Base-by-base conservation (phyloP, 225 moss, liverwort and hornwort species). In the Polytrichum formosum region DNA sequence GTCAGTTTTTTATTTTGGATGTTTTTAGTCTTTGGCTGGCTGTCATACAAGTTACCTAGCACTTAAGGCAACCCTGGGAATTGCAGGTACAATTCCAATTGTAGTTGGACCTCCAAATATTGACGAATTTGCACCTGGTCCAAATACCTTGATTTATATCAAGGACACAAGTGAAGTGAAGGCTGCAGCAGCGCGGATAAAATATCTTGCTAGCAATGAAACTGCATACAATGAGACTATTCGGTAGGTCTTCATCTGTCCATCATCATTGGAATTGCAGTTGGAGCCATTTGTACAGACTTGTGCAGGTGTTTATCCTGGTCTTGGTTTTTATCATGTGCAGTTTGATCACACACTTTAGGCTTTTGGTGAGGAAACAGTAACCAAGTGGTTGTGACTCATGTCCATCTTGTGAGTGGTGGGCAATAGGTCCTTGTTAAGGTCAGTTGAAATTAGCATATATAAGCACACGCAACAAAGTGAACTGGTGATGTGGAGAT, bases 51-150 rank as follows among this genome's bases (percentile, higher is more conserved):
- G 59, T 59, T 59, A 46, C 46, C 46, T 46, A 59, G 59, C 59
- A 59, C 27, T 65, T 19, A 65, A 30, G 20, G 33, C 7, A n/a
- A 53, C 33, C 37, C 54, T 72, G 25, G 64, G 55, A 26, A 63
- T 67, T 54, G 25, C 86, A 92, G 97, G 97, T 25, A 86, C 97
- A 58, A 73, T 97, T 67, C 97, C 97, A 64, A 72, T 97, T 25
- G 94, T 97, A 53, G 86, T 93, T 22, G 97, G 97, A 53, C 90
- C 95, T 75, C 95, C 93, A 22, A 96, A 96, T 74, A 91, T 96
- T 67, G 62, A 63, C 21, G 89, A 96, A 10, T 96, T 93, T 66
- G 91, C 90, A 7, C 95, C 95, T 53, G 76, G 78, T 25, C 82
- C 88, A 23, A 93, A 96, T 75, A 70, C 95, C 64, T 70, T 88